A percentile compares a stretch with the other conserved stretches of the same genome.
Conservation (phyloP, 345 rosid genomes). For the Aquilaria sinensis region DNA sequence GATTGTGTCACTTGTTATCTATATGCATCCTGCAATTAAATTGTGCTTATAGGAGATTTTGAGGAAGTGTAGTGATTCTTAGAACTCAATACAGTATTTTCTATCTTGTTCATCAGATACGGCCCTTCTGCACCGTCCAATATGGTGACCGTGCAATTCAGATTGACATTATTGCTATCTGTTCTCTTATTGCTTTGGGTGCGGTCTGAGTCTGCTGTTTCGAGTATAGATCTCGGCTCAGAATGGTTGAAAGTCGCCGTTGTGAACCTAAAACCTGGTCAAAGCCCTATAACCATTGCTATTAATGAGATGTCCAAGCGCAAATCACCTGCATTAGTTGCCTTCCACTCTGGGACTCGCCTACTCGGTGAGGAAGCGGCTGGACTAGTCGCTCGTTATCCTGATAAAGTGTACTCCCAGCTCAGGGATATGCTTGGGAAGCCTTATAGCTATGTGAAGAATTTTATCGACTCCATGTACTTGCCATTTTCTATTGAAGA, state of each 20-base stretch:
- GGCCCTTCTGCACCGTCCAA: conserved; percentile 10
- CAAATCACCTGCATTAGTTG: conserved; percentile 83
- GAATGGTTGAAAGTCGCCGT: conserved; percentile 94
- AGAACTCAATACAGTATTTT: too few relatives aligned
- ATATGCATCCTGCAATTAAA: too few relatives aligned
- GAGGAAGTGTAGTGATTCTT: too few relatives aligned
- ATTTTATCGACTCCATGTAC: conserved; percentile 51
- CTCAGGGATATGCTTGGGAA: conserved; percentile 84
- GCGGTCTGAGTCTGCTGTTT: conserved; percentile 71
- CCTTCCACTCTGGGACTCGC: conserved; percentile 68
- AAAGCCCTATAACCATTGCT: conserved; percentile 84
- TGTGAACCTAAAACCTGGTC: conserved; percentile 81
- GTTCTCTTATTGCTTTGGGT: conserved; percentile 21
- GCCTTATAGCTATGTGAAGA: conserved; percentile 58
- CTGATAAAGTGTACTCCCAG: conserved; percentile 70
- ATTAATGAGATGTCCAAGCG: conserved; percentile 99
- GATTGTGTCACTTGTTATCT: too few relatives aligned
- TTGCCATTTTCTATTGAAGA: conserved; percentile 65
- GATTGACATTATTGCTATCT: conserved; percentile 28
- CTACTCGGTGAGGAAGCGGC: conserved; percentile 94
- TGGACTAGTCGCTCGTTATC: conserved; percentile 84
- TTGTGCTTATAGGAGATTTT: too few relatives aligned
- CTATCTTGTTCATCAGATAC: conserved; percentile 4
- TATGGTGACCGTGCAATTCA: conserved; percentile 29
- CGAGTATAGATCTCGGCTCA: conserved; percentile 95